Percentiles rank a stretch among this genome's conserved stretches.
Evolutionary conservation across 306 rosid genomes (phyloP).

Genomic region (Rosa chinensis): DNA sequence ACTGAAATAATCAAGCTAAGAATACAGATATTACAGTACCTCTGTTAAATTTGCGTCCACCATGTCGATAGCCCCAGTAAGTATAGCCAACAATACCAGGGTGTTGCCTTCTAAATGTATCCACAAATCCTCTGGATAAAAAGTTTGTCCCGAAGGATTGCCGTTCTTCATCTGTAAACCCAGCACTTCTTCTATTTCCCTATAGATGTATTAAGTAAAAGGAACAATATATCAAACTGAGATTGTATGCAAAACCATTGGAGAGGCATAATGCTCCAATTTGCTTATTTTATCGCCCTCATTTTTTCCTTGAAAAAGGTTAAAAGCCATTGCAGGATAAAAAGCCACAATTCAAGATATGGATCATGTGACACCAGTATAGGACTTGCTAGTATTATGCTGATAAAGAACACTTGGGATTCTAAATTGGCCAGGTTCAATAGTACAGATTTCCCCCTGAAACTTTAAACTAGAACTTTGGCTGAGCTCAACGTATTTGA

Average conservation of each 20-base stretch:
- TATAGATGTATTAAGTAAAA: conserved; percentile 24
- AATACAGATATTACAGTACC: conserved; percentile 40
- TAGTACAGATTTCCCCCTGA: too few species aligned
- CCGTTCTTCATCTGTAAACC: conserved; percentile 91
- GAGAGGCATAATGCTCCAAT: background rate
- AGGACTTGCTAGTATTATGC: background rate
- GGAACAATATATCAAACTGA: background rate
- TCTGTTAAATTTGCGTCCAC: conserved; percentile 73
- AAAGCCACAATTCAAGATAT: background rate
- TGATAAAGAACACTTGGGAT: background rate
- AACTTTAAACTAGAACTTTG: background rate
- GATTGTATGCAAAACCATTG: background rate
- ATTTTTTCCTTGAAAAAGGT: background rate
- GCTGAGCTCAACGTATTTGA: background rate
- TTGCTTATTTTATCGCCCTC: background rate
- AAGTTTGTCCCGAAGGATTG: conserved; percentile 76
- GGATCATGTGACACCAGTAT: background rate
- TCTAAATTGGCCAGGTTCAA: background rate
- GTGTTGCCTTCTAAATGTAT: conserved; percentile 84
- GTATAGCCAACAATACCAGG: conserved; percentile 90
- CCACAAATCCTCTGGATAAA: conserved; percentile 77
- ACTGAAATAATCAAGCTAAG: background rate
- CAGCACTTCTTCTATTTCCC: conserved; percentile 95
- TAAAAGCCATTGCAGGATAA: background rate
- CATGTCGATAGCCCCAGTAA: conserved; percentile 93